phyloP scores from a whole-genome alignment of 2,329 filamentous ascomycete genomes.

The Aaosphaeria arxii region DNA sequence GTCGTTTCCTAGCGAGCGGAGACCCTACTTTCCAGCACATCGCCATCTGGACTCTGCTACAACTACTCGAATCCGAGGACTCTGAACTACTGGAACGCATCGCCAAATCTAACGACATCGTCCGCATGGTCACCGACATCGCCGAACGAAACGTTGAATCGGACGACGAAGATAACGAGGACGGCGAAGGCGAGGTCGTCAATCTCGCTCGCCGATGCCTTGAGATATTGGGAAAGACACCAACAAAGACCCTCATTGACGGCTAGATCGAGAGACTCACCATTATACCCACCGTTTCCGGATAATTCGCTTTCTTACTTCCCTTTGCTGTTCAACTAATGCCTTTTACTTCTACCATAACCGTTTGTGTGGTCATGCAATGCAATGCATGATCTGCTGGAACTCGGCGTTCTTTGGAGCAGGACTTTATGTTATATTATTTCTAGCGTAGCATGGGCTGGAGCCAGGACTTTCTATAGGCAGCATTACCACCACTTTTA shows the following conservation, averaged over 20 bases:
- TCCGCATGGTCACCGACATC: slow-evolving; percentile 87
- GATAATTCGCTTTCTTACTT: slow-evolving; percentile 14
- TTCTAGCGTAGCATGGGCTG: slow-evolving; percentile 40
- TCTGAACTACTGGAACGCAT: slow-evolving; percentile 84
- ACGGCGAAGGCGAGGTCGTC: slow-evolving; percentile 90
- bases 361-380: slow-evolving; percentile 15
- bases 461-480: slow-evolving; percentile 27
- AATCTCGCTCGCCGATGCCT: slow-evolving; percentile 86
- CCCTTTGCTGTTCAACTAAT: slow-evolving; percentile 22
- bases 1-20: slow-evolving; percentile 86
- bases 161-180: slow-evolving; percentile 81
- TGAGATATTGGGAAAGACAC: slow-evolving; percentile 76
- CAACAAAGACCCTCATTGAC: slow-evolving; percentile 78
- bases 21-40: slow-evolving; percentile 99
- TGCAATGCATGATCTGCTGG: slow-evolving; percentile 17
- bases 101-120: slow-evolving; percentile 83
- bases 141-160: slow-evolving; percentile 85
- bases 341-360: slow-evolving; percentile 15
- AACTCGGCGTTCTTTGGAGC: slow-evolving; percentile 23
- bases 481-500: slow-evolving; percentile 28
- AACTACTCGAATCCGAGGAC: slow-evolving; percentile 93
- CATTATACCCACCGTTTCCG: slow-evolving; percentile 19
- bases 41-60: slow-evolving; percentile 94
- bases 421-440: slow-evolving; percentile 21
- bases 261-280: slow-evolving; percentile 48